These are phyloP conservation scores for Paramecium sexaurelia DNA, from an alignment of 73 alveolate genomes.

Conservation along the genomic window DNA sequence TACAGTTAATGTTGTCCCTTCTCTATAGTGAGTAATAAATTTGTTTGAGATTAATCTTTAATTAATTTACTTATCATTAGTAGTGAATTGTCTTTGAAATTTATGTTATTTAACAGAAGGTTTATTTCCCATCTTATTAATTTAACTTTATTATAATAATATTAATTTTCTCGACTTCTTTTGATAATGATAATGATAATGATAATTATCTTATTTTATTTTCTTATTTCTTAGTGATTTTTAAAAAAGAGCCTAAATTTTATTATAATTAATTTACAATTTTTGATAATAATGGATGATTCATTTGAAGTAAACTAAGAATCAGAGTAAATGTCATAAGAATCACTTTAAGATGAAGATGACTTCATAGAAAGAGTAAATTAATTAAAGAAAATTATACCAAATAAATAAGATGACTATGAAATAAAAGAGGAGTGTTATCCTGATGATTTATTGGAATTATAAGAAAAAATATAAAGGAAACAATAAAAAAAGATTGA, in stretches of 20 bases:
- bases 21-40: conserved; percentile 56
- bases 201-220: too few species aligned
- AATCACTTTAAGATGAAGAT: background rate
- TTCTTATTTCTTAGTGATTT: background rate
- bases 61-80: conserved; percentile 12
- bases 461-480: conserved; percentile 12
- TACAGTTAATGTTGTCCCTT: conserved; percentile 40
- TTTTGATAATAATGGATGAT: background rate
- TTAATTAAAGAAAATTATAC: background rate
- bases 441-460: conserved; percentile 7
- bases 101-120: background rate
- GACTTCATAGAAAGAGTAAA: background rate
- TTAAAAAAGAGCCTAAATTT: background rate
- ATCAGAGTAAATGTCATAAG: background rate
- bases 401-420: background rate
- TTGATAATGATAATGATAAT: too few species aligned
- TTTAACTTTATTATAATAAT: background rate
- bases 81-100: background rate
- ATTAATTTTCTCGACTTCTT: too few species aligned
- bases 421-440: background rate
- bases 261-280: background rate
- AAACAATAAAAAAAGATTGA: background rate
- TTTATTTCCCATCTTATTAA: conserved; percentile 15
- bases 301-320: background rate
- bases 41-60: background rate